Evolutionary conservation across 2,329 filamentous ascomycete genomes (phyloP).

Genomic region (Hypoxylon sp.): DNA sequence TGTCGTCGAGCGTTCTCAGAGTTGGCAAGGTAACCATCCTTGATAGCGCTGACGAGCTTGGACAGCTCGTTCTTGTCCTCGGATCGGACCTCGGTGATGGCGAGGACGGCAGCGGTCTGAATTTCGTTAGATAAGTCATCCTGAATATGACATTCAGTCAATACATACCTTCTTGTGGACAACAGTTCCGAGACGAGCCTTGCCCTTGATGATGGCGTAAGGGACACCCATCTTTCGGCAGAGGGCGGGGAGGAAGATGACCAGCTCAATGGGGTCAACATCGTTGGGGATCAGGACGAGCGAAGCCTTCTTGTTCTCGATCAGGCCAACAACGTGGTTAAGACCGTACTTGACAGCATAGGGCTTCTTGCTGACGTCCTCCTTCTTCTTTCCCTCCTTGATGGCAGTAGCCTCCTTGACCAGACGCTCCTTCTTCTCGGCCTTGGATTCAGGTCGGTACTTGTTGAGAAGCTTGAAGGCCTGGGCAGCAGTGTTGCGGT

Average conservation of each 20-base stretch:
- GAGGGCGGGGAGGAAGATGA: constrained; percentile 98
- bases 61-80: constrained; percentile 99
- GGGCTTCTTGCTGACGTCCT: constrained; percentile 99
- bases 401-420: constrained; percentile 98
- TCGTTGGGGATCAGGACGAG: constrained; percentile 99
- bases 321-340: constrained; percentile 97
- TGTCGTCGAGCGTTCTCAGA: constrained; percentile 90
- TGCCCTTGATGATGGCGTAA: constrained; percentile 99
- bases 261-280: constrained; percentile 99
- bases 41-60: constrained; percentile 96
- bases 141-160: not conserved
- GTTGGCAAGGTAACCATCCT: constrained; percentile 98
- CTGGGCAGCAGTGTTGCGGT: constrained; percentile 97
- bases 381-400: constrained; percentile 99
- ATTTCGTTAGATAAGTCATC: constrained; percentile 52
- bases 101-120: constrained; percentile 94
- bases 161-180: constrained; percentile 95
- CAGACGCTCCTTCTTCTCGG: constrained; percentile 99
- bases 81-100: constrained; percentile 94
- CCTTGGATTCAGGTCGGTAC: constrained; percentile 99
- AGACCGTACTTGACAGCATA: constrained; percentile 99
- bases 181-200: constrained; percentile 98
- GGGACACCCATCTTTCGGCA: constrained; percentile 99
- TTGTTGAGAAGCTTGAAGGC: constrained; percentile 99
- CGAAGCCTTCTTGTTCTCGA: constrained; percentile 99